Percentiles rank a stretch among this genome's conserved stretches.
Conservation (phyloP, 2,329 filamentous ascomycete species). For the Fusarium tricinctum region DNA sequence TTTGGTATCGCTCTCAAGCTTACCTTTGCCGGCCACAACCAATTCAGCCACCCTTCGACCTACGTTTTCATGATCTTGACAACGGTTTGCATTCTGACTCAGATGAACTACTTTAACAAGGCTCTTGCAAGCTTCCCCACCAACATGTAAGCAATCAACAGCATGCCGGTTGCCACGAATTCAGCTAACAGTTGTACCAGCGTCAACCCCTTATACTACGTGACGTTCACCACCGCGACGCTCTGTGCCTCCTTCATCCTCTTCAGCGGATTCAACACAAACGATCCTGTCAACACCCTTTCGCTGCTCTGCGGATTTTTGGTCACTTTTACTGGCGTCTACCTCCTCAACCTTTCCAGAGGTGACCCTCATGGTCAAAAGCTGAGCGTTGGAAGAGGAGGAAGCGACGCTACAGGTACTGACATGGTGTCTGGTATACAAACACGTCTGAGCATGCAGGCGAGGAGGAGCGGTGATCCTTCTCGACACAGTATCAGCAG, state of each 20-base stretch:
- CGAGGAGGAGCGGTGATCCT: constrained; percentile 79
- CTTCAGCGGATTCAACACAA: constrained; percentile 96
- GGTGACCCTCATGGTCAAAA: constrained; percentile 86
- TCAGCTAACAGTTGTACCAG: constrained; percentile 60
- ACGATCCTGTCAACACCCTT: constrained; percentile 89
- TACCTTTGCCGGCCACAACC: constrained; percentile 92
- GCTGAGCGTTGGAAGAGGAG: constrained; percentile 71
- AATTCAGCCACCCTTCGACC: constrained; percentile 94
- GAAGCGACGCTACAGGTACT: constrained; percentile 85
- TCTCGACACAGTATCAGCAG: constrained; percentile 74
- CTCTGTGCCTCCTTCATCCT: constrained; percentile 96
- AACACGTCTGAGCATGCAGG: constrained; percentile 94
- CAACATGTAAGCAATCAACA: constrained; percentile 80
- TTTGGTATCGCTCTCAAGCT: constrained; percentile 98
- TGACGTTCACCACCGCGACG: constrained; percentile 95
- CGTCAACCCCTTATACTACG: constrained; percentile 96
- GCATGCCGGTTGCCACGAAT: not conserved
- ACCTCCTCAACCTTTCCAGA: constrained; percentile 95
- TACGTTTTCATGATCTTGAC: constrained; percentile 98
- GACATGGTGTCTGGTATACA: constrained; percentile 91
- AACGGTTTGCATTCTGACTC: constrained; percentile 91
- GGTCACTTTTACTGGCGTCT: constrained; percentile 94
- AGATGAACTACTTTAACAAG: constrained; percentile 99
- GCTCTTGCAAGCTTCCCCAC: constrained; percentile 96
- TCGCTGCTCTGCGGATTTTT: constrained; percentile 94